Conservation (phyloP, 108 stramenopile species). For the Cyclotella atomus region DNA sequence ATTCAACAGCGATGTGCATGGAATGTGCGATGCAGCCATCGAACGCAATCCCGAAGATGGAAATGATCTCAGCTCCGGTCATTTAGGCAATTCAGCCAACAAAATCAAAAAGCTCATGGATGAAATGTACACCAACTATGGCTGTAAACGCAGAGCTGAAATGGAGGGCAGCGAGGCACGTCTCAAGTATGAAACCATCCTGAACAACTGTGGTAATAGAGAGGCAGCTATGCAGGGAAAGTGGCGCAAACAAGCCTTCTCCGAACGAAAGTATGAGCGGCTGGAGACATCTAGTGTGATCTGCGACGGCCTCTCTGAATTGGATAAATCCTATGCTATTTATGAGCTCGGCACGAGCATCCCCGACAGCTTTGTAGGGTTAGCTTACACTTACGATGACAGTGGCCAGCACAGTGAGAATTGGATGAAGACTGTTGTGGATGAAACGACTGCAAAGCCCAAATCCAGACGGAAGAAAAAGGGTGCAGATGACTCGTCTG, state of each 20-base stretch:
- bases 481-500: conserved; percentile 23
- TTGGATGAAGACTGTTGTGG: conserved; percentile 88
- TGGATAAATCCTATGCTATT: conserved; percentile 80
- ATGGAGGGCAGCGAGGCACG: conserved; percentile 65
- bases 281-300: conserved; percentile 63
- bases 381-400: conserved; percentile 82
- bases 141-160: conserved; percentile 59
- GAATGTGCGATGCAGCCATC: conserved; percentile 75
- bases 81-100: conserved; percentile 57
- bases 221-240: conserved; percentile 82
- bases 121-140: conserved; percentile 68
- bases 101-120: conserved; percentile 72
- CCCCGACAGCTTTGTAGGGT: conserved; percentile 79
- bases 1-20: conserved; percentile 66
- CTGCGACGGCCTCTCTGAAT: conserved; percentile 77
- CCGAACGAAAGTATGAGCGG: conserved; percentile 78
- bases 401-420: conserved; percentile 78
- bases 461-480: conserved; percentile 42
- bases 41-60: conserved; percentile 51
- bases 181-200: conserved; percentile 49
- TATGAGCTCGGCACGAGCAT: conserved; percentile 79
- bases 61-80: conserved; percentile 43
- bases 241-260: conserved; percentile 72
- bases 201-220: conserved; percentile 56
- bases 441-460: conserved; percentile 39